Conservation (phyloP, 1,139 yeast genomes). For the Hyphopichia wangnamkhiaoensis region DNA sequence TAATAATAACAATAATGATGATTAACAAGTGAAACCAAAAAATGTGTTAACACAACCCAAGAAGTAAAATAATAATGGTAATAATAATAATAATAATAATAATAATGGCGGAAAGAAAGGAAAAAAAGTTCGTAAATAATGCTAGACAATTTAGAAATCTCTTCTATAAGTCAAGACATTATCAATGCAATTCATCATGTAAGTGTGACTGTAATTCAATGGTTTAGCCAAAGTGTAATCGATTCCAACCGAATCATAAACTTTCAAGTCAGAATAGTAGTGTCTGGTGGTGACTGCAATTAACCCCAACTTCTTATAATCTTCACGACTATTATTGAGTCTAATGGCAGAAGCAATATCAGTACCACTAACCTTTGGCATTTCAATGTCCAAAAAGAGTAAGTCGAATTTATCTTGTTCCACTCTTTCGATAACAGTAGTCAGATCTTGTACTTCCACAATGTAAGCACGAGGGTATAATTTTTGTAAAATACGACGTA, state of each 20-base stretch:
- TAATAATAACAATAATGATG: no score
- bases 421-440: constrained; percentile 26
- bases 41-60: not conserved
- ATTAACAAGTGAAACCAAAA: not conserved
- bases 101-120: not conserved
- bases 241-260: constrained; percentile 37
- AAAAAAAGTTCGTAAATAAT: not conserved
- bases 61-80: not conserved
- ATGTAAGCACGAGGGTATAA: constrained; percentile 37
- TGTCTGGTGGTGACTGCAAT: constrained; percentile 47
- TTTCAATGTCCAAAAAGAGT: constrained; percentile 47
- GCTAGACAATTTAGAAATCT: not conserved
- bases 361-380: constrained; percentile 48
- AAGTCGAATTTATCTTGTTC: constrained; percentile 27
- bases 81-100: no score
- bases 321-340: constrained; percentile 8
- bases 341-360: constrained; percentile 38
- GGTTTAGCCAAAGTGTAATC: constrained; percentile 48
- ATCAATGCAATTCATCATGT: constrained; percentile 3
- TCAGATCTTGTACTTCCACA: constrained; percentile 31
- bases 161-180: not conserved
- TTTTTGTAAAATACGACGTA: constrained; percentile 32
- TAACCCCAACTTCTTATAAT: constrained; percentile 28
- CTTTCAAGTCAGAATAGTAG: constrained; percentile 26
- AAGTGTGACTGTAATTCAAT: constrained; percentile 20